Evolutionary conservation across 2,329 filamentous ascomycete species (phyloP), one percentile per base, ranked within the genome.

Genomic region (Thielaviopsis euricoi): DNA sequence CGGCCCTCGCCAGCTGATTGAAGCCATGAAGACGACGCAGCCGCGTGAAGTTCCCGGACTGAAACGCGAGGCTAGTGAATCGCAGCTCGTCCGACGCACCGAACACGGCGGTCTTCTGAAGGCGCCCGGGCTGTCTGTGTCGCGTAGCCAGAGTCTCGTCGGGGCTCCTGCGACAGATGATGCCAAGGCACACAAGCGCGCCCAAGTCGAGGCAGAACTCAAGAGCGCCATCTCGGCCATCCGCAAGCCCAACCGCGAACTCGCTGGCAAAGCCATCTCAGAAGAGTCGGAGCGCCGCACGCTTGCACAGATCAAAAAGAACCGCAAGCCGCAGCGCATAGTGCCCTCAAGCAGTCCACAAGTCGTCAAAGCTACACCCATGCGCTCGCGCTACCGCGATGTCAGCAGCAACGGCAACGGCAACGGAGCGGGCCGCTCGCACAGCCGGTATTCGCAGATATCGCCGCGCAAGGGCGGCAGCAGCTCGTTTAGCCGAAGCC

Each of bases 231-330:
- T 93, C 54, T 79, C 79, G 6, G 78, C 82, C 10, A 68, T 91
- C 49, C 83, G 86, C 67, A 88, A 83, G 68, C 87, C 87, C 0
- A 89, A 91, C 64, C 79, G 87, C 52, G 77, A 80, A 22, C 74
- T 86, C 48, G 85, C 83, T 13, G 81, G 82, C 33, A 83, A 82
- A 64, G 77, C 81, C 43, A 74, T 86, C 58, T 80, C 78, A 3
- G 85, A 87, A 62, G 83, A 80, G 25, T 77, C 80, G 4, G 84
- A 89, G 66, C 78, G 77, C 63, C 78, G 82, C 57, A 71, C 74
- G 51, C 66, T 75, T 53, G 73, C 72, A 15, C 71, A 72, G 52
- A 66, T 72, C 25, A 71, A 71, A 65, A 82, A 80, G 70, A 69
- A 73, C 2, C 79, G 74, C 64, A 83, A 78, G 63, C 75, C 74